Percentiles rank a stretch among this genome's conserved stretches.
These are phyloP conservation scores for Aspergillus sergii DNA, from an alignment of 2,329 filamentous ascomycete genomes.

Conservation along the genomic window DNA sequence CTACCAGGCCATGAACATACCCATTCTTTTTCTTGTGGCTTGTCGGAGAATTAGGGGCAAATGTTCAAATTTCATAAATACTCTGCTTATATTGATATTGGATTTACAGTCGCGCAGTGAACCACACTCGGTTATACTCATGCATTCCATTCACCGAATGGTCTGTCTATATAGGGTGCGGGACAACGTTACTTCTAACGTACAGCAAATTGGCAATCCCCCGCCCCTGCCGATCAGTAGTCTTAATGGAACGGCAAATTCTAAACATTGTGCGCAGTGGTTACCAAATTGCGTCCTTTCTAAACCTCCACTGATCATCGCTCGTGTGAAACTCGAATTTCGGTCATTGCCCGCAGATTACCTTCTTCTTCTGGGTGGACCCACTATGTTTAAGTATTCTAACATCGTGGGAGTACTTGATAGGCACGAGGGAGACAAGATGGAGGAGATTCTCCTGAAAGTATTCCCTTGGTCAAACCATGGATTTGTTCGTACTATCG, in stretches of 20 bases:
- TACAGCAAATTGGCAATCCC: background rate
- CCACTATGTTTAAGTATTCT: background rate
- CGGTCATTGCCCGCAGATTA: constrained; percentile 1
- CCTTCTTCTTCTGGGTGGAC: background rate
- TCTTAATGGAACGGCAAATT: constrained; percentile 6
- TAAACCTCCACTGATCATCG: constrained; percentile 5
- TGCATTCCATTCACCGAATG: background rate
- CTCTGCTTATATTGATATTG: no score
- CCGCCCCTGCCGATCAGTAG: constrained; percentile 18
- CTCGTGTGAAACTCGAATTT: constrained; percentile 1
- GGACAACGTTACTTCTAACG: background rate
- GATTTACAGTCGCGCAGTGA: background rate
- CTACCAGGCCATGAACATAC: background rate
- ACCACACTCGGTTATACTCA: background rate
- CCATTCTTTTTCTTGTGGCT: background rate
- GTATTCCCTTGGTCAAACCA: background rate
- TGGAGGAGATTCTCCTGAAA: background rate
- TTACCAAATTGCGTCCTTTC: constrained; percentile 1
- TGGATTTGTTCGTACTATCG: background rate
- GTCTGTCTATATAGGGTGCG: background rate
- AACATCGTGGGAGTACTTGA: background rate
- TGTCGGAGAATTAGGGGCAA: background rate
- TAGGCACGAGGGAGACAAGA: background rate
- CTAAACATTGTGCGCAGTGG: background rate
- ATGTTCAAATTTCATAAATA: background rate